Conservation (phyloP, 306 rosid genomes). For the Prunus armeniaca region DNA sequence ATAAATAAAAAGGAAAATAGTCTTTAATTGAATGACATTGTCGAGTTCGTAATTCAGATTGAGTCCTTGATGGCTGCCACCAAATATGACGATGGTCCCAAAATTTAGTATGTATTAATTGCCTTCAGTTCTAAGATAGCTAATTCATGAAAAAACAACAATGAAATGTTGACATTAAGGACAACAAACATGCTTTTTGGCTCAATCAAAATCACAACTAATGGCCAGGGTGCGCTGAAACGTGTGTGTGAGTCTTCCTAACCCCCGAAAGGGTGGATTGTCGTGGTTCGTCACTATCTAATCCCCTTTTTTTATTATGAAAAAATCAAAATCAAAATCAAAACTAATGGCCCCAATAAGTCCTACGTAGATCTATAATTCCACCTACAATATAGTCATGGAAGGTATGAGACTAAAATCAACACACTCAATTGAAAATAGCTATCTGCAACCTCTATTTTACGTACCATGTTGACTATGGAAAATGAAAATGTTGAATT, state of each 20-base stretch:
- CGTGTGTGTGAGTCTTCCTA: no score
- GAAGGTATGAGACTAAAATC: not conserved
- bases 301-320: no score
- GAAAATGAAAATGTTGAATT: not conserved
- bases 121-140: not conserved
- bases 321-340: no score
- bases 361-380: not conserved
- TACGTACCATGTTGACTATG: not conserved
- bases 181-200: not conserved
- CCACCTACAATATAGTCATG: not conserved
- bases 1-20: no score
- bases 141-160: not conserved
- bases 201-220: not conserved
- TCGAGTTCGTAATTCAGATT: not conserved
- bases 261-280: rapidly evolving
- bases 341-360: not conserved
- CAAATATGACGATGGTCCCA: not conserved
- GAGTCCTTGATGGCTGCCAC: not conserved
- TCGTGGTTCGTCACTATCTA: rapidly evolving
- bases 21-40: not conserved
- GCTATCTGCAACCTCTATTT: not conserved
- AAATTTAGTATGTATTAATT: not conserved
- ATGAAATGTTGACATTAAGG: not conserved
- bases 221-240: no score
- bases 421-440: not conserved